Base-by-base conservation (phyloP, 1,284 basidiomycete species). In the Moesziomyces aphidis region DNA sequence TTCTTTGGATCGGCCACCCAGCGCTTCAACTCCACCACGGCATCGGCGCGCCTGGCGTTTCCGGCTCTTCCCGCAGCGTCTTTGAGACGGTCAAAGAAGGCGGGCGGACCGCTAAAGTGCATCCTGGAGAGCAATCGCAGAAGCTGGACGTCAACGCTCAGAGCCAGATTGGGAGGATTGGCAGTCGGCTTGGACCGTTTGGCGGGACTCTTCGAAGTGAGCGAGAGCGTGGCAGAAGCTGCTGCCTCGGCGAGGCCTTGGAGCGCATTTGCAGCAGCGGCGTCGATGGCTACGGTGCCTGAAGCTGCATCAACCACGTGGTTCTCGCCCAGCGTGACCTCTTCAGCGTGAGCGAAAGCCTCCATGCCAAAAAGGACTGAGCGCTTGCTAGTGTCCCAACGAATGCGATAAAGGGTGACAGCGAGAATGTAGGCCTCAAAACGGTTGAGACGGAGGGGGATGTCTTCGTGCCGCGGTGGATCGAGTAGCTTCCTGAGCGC, bases 351-450 rank as follows among this genome's bases (percentile, higher is more conserved):
- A 15, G 46, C 54, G 22, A 55, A 55, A 21, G 46, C 55, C 22
- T 47, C 42, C 48, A 55, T 54, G 6, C 48, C 53, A 17, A 63
- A 63, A 1, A 63, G 46, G 4, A 63, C 47, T 8, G 45, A 44
- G 1, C 48, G 36, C 21, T 54, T 58, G 49, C 51, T 58, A 4
- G 62, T 50, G 31, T 60, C 62, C 62, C 62, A 65, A 1, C 62
- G 45, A 15, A 65, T 60, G 42, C 62, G 55, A 34, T 65, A 65
- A 5, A 65, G 56, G 24, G 56, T 57, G 34, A 57, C 62, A 17
- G 62, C 42, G 15, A 65, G 47, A n/a, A 65, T 56, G 50, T 50
- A 52, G 8, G 62, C 62, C 43, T 65, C 62, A 19, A 65, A 47
- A 5, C 54, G 44, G 24, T 52, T 65, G 43, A 65, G 39, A 21